phyloP scores from a whole-genome alignment of 257 asterid genomes.

The Solanum neorickii region DNA sequence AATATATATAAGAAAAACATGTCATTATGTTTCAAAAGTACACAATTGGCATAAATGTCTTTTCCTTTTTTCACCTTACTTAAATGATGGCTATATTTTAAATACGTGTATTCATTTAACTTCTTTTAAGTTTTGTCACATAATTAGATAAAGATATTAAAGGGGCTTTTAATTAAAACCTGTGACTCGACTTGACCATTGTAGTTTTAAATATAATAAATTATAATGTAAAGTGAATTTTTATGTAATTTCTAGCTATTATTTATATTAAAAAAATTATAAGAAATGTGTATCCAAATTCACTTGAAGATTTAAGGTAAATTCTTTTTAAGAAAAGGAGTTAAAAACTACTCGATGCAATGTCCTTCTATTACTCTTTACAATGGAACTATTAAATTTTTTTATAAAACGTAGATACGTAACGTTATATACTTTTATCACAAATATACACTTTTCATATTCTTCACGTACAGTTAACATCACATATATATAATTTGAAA shows the following conservation, averaged over 20 bases:
- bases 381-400: neutral
- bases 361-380: neutral
- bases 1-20: neutral
- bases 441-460: neutral
- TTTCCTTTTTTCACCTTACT: neutral
- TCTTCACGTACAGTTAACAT: neutral
- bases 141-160: neutral
- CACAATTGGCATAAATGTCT: neutral
- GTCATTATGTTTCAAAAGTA: neutral
- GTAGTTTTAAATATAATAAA: neutral
- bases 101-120: neutral
- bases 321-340: neutral
- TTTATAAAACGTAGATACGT: neutral
- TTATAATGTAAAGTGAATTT: too few species aligned
- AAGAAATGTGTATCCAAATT: neutral
- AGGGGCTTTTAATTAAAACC: neutral
- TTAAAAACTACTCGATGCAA: neutral
- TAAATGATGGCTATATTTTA: neutral
- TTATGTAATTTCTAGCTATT: neutral
- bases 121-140: neutral
- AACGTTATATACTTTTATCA: neutral
- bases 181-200: neutral
- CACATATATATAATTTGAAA: neutral
- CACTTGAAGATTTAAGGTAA: neutral
- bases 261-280: too few species aligned